These are phyloP conservation scores for Termitomyces sp. DNA, from an alignment of 768 basidiomycete species.

Conservation along the genomic window DNA sequence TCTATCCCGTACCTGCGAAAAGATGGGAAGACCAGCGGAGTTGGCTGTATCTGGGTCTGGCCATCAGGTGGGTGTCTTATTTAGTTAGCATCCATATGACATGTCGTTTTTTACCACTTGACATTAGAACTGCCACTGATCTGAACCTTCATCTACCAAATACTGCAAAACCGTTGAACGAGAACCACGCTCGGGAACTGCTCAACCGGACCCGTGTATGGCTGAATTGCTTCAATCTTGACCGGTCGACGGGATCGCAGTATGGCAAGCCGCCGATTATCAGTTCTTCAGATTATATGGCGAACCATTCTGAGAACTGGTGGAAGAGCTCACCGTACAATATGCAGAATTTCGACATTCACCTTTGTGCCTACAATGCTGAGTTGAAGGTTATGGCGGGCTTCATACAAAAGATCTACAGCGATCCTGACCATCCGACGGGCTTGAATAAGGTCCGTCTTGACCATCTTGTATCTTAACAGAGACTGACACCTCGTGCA, in stretches of 20 bases:
- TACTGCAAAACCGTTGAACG: constrained; percentile 72
- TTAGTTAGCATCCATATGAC: background rate
- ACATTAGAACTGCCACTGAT: constrained; percentile 76
- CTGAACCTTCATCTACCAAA: constrained; percentile 82
- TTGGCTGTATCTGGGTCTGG: constrained; percentile 88
- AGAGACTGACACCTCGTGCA: constrained; percentile 22
- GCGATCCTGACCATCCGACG: constrained; percentile 69
- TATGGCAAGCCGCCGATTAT: constrained; percentile 89
- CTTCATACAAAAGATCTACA: constrained; percentile 67
- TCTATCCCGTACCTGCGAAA: constrained; percentile 73
- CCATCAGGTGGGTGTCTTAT: constrained; percentile 61
- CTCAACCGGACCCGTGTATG: constrained; percentile 88
- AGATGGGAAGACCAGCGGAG: constrained; percentile 90
- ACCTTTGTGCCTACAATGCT: constrained; percentile 73
- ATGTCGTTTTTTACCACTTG: constrained; percentile 4
- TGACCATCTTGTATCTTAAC: background rate
- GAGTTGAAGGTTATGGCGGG: constrained; percentile 63
- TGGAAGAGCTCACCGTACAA: constrained; percentile 69
- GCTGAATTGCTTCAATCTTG: constrained; percentile 89
- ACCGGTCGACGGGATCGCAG: constrained; percentile 84
- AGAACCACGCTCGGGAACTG: constrained; percentile 81
- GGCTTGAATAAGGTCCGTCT: constrained; percentile 68
- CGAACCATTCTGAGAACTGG: constrained; percentile 68
- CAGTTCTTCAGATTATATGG: constrained; percentile 72
- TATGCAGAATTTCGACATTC: constrained; percentile 75